Conservation (phyloP, 345 rosid species). For the Garcia nutans region DNA sequence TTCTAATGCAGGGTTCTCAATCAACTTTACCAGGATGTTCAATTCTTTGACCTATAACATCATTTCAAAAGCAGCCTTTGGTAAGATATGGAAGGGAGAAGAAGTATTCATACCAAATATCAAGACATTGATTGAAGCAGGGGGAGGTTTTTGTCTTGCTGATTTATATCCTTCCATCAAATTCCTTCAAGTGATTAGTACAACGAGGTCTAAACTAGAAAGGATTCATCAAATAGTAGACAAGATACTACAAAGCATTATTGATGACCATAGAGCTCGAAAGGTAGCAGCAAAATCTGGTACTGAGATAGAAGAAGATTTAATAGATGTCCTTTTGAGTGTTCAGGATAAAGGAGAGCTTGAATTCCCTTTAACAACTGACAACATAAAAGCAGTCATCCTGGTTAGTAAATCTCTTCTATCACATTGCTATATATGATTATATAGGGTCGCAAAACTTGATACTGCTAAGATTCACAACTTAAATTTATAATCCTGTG, state of each 20-base stretch:
- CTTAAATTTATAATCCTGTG: background rate
- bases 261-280: slow-evolving; percentile 6
- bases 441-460: background rate
- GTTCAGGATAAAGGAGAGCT: background rate
- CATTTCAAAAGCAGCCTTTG: background rate
- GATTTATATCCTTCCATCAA: slow-evolving; percentile 7
- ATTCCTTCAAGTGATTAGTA: background rate
- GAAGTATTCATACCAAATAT: background rate
- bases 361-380: slow-evolving; percentile 3
- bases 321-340: slow-evolving; percentile 8
- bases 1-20: background rate
- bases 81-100: slow-evolving; percentile 10
- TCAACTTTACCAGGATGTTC: slow-evolving; percentile 8
- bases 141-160: slow-evolving; percentile 1
- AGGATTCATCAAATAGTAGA: background rate
- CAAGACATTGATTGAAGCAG: background rate
- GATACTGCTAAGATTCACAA: background rate
- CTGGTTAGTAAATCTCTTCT: background rate
- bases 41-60: background rate
- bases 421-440: background rate
- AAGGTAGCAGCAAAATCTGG: background rate
- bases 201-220: background rate
- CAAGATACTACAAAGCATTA: background rate
- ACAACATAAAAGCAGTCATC: slow-evolving; percentile 9
- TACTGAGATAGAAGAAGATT: background rate